A percentile compares a stretch with the other conserved stretches of the same genome.
Conservation (phyloP, 2,329 filamentous ascomycete species). For the Claviceps pazoutovae region DNA sequence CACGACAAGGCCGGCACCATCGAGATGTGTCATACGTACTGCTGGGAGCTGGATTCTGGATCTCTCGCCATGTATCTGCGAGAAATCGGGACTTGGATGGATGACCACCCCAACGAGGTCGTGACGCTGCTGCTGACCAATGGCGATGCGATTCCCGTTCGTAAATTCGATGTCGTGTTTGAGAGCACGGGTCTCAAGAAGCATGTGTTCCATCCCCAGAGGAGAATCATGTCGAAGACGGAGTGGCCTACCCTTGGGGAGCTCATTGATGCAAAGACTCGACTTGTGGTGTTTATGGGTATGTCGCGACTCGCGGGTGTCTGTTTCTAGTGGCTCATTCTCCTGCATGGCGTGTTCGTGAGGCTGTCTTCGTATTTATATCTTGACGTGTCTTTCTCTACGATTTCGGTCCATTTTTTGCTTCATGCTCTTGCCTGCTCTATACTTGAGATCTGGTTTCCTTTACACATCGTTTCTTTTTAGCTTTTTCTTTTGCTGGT, state of each 20-base stretch:
- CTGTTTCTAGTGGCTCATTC: too few species aligned
- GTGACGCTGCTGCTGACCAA: slow-evolving; percentile 52
- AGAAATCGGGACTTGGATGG: slow-evolving; percentile 46
- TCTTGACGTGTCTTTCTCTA: not conserved
- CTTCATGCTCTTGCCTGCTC: not conserved
- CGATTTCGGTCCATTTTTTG: not conserved
- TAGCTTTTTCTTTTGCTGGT: not conserved
- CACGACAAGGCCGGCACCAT: slow-evolving; percentile 38
- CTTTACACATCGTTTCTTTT: not conserved
- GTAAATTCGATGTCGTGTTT: slow-evolving; percentile 41
- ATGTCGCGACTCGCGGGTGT: slow-evolving; percentile 10
- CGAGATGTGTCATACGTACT: slow-evolving; percentile 52
- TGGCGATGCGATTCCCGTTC: slow-evolving; percentile 40
- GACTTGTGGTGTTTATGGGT: slow-evolving; percentile 61
- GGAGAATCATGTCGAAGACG: slow-evolving; percentile 24
- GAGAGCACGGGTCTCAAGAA: slow-evolving; percentile 38
- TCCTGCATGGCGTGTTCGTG: too few species aligned
- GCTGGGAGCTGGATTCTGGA: slow-evolving; percentile 44
- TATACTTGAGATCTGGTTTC: too few species aligned
- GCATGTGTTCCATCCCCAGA: slow-evolving; percentile 39
- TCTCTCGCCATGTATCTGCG: slow-evolving; percentile 39
- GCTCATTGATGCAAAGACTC: slow-evolving; percentile 47
- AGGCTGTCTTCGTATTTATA: too few species aligned
- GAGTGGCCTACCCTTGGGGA: slow-evolving; percentile 57
- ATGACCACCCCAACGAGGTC: slow-evolving; percentile 43